phyloP scores from a whole-genome alignment of 371 early-diverging fungal species.

The Mortierella sp. region DNA sequence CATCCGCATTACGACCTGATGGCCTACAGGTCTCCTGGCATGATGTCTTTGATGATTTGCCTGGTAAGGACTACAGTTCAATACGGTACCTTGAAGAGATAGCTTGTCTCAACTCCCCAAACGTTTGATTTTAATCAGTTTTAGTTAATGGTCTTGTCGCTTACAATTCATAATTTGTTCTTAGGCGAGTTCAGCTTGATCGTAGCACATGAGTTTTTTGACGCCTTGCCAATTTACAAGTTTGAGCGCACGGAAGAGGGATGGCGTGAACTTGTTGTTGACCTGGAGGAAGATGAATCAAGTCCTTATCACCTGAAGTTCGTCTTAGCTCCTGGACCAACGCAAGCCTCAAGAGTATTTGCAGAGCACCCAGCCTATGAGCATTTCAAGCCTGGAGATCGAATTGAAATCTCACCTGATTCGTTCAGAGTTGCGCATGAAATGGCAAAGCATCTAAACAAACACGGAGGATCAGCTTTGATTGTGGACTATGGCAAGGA shows the following conservation, averaged over 20 bases:
- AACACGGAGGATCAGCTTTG: slow-evolving; percentile 79
- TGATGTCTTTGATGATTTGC: slow-evolving; percentile 74
- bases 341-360: slow-evolving; percentile 71
- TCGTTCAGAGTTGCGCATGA: slow-evolving; percentile 67
- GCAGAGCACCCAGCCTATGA: slow-evolving; percentile 58
- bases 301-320: slow-evolving; percentile 82
- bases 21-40: slow-evolving; percentile 78
- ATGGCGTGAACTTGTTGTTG: slow-evolving; percentile 92
- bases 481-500: slow-evolving; percentile 94
- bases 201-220: slow-evolving; percentile 96
- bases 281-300: slow-evolving; percentile 72
- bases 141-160: too few relatives aligned
- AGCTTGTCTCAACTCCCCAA: too few relatives aligned
- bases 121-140: too few relatives aligned
- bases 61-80: slow-evolving; percentile 51
- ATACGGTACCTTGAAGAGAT: too few relatives aligned
- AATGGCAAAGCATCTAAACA: slow-evolving; percentile 72
- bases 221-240: slow-evolving; percentile 92
- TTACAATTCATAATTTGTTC: not conserved
- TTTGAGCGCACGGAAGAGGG: slow-evolving; percentile 82
- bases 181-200: slow-evolving; percentile 68
- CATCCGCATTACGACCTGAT: slow-evolving; percentile 53
- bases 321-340: slow-evolving; percentile 75
- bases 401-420: slow-evolving; percentile 89
- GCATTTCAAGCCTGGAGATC: slow-evolving; percentile 72